Base-by-base conservation (phyloP, 2,329 filamentous ascomycete genomes). In the Alternaria alternata region DNA sequence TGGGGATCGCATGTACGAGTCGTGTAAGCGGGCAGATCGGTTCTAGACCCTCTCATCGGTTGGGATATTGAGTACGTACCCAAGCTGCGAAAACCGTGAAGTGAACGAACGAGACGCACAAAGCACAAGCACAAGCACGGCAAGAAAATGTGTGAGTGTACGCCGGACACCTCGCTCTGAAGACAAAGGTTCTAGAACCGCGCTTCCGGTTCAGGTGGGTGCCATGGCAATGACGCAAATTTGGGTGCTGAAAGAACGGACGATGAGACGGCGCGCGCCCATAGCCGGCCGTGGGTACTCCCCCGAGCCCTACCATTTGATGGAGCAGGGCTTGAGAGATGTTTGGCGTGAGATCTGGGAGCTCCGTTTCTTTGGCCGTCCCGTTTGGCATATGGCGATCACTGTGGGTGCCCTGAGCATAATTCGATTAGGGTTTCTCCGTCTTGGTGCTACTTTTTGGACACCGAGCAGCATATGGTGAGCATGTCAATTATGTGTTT, bases 251-350 rank as follows among this genome's bases (percentile, higher is more conserved):
- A 52, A 63, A 51, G 51, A 44, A 51, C 41, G 38, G 49, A 43
- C 53, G 3, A 14, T 48, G 49, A 34, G 53, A 57, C 41, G 39
- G 49, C 54, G 61, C 30, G 20, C 48, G 49, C 58, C 48, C 38
- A 47, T 58, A 44, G 57, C 49, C 24, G 48, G 51, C 51, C 22
- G 47, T 59, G 63, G 65, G 54, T 46, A 57, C 34, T 34, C 56
- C 42, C 63, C 68, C 67, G 56, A 34, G 63, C 57, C 41, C 54
- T 51, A 41, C 52, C 26, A 71, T 69, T 67, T 61, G 68, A 62
- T 18, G 36, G 24, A 30, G 39, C 43, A 53, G n/a, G 28, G 34
- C 32, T 42, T 43, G 34, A 18, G 30, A 42, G 30, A 20, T 38
- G 42, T 57, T 16, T 57, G 48, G 49, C 47, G 28, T 39, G 49